Percentiles rank a stretch among this genome's conserved stretches.
Conservation (phyloP, 2,329 filamentous ascomycete species). For the Aspergillus sp. region DNA sequence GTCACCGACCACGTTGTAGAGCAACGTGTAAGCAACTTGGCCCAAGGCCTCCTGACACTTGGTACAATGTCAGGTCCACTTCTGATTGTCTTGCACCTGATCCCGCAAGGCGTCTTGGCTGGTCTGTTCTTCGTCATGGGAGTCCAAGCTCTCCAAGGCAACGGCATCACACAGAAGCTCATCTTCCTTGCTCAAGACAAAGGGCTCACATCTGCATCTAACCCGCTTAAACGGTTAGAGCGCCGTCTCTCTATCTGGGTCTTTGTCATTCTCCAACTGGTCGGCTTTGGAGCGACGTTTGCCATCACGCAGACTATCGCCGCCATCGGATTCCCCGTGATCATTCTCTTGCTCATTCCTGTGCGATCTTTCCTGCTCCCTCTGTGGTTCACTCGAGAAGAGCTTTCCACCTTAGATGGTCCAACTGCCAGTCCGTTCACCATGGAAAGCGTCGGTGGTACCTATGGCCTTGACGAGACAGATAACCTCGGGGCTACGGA, state of each 20-base stretch:
- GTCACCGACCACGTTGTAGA: constrained; percentile 62
- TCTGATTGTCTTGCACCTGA: constrained; percentile 68
- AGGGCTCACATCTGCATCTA: constrained; percentile 51
- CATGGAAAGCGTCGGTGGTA: constrained; percentile 69
- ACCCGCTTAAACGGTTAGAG: constrained; percentile 58
- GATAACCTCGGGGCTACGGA: constrained; percentile 2
- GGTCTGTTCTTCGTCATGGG: constrained; percentile 85
- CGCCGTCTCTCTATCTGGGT: constrained; percentile 64
- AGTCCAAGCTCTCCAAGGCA: constrained; percentile 68
- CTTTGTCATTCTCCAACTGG: constrained; percentile 64
- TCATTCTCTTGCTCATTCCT: constrained; percentile 67
- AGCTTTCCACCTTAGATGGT: constrained; percentile 62
- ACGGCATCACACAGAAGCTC: constrained; percentile 72
- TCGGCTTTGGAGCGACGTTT: constrained; percentile 72
- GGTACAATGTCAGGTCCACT: constrained; percentile 75
- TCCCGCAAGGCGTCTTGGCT: constrained; percentile 74
- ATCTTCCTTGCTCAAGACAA: constrained; percentile 64
- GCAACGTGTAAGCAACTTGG: constrained; percentile 73
- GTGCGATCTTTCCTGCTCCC: constrained; percentile 62
- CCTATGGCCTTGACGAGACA: constrained; percentile 45
- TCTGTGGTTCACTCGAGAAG: constrained; percentile 53
- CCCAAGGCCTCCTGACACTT: constrained; percentile 71
- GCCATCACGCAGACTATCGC: constrained; percentile 80
- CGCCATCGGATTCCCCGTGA: constrained; percentile 73
- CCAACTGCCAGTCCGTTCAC: constrained; percentile 71